Evolutionary conservation across 768 basidiomycete genomes (phyloP).

Genomic region (Tremella yokohamensis): DNA sequence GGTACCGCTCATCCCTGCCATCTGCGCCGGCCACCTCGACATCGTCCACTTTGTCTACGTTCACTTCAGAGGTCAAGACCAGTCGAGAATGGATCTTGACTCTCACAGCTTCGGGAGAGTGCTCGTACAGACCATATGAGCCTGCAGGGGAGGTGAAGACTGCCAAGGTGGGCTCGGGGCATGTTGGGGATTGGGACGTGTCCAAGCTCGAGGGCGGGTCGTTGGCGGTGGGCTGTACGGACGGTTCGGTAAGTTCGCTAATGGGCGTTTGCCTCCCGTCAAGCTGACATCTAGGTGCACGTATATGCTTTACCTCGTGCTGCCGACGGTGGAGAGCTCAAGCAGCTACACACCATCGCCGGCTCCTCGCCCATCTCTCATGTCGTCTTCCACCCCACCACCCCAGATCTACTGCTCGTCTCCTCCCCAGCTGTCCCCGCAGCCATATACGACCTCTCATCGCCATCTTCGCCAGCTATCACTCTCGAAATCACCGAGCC

Average conservation of each 20-base stretch:
- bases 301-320: conserved; percentile 17
- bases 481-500: conserved; percentile 24
- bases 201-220: conserved; percentile 27
- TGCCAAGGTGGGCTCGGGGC: conserved; percentile 29
- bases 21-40: conserved; percentile 11
- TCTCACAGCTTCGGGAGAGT: conserved; percentile 26
- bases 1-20: conserved; percentile 26
- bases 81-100: conserved; percentile 35
- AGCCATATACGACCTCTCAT: conserved; percentile 31
- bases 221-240: conserved; percentile 31
- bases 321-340: background rate
- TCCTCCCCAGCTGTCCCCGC: conserved; percentile 19
- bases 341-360: conserved; percentile 14
- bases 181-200: conserved; percentile 44
- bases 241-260: conserved; percentile 32
- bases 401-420: conserved; percentile 28
- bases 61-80: conserved; percentile 38
- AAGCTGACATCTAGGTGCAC: conserved; percentile 4
- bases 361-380: conserved; percentile 23
- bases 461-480: conserved; percentile 7
- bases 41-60: conserved; percentile 20
- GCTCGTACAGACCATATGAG: conserved; percentile 24
- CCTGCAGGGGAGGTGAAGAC: conserved; percentile 5
- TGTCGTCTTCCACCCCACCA: conserved; percentile 33
- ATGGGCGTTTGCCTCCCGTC: background rate